Percentiles rank a stretch among this genome's conserved stretches.
phyloP scores from a whole-genome alignment of 2,329 filamentous ascomycete genomes.

The Trichoderma sp. region DNA sequence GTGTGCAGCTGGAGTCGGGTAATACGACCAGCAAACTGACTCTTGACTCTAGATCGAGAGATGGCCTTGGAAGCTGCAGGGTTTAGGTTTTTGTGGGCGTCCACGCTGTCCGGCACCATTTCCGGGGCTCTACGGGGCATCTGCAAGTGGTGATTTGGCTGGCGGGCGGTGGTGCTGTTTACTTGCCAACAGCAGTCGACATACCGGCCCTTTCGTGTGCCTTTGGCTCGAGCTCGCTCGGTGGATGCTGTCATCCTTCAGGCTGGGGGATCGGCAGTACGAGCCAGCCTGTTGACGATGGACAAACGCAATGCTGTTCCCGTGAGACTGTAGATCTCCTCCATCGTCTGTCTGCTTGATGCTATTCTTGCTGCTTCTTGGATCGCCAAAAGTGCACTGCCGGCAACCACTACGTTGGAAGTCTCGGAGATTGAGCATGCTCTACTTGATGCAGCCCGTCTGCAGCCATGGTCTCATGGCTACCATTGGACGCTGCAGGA shows the following conservation, averaged over 20 bases:
- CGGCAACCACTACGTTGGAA: conserved; percentile 11
- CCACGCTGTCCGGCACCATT: conserved; percentile 7
- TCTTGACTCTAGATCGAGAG: conserved; percentile 5
- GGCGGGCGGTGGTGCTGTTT: not conserved
- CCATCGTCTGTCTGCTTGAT: not conserved
- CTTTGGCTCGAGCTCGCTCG: not conserved
- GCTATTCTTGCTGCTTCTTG: conserved; percentile 2
- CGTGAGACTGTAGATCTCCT: not conserved
- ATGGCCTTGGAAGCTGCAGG: not conserved
- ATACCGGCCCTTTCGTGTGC: not conserved
- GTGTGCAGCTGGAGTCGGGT: conserved; percentile 9
- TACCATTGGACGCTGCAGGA: conserved; percentile 13
- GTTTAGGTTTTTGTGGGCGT: not conserved
- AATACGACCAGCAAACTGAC: not conserved
- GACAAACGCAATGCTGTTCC: not conserved
- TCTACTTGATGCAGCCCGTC: conserved; percentile 21
- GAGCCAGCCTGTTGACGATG: not conserved
- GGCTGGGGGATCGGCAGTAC: not conserved
- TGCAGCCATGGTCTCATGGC: not conserved
- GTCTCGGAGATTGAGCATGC: conserved; percentile 25
- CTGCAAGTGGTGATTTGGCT: no score
- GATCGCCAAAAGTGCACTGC: conserved; percentile 13
- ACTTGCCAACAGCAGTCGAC: conserved; percentile 7
- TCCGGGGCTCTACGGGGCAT: not conserved
- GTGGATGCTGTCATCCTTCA: not conserved